Base-by-base conservation (phyloP, 2,329 filamentous ascomycete genomes). In the Cadophora gregata region DNA sequence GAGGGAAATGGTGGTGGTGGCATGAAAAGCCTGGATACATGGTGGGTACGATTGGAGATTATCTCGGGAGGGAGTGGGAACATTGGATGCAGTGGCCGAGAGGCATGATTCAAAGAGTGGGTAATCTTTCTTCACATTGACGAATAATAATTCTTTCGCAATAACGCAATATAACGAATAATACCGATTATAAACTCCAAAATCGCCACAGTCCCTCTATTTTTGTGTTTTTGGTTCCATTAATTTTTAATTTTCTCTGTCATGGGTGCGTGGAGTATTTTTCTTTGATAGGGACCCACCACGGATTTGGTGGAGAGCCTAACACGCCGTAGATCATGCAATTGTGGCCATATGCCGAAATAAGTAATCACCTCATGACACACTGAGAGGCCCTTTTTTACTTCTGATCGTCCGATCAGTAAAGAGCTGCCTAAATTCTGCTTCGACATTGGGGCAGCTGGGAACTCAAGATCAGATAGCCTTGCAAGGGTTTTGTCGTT, bases 21-120 rank as follows among this genome's bases (percentile, higher is more conserved):
- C 63, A 66, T 53, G 66, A 71, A 25, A 70, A 70, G 47, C 70
- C 67, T n/a, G 63, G 27, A 14, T 72, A 67, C 53, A 72, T 72
- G 69, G 66, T 72, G 3, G 38, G 65, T 14, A 71, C 67, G 10
- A 72, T 72, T 36, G 56, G 63, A 1, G 47, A 59, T 14, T 71
- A 62, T 24, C 47, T 71, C 6, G 62, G 53, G 0, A 47, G 53
- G 5, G 59, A 63, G n/a, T 72, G 67, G 67, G 61, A 42, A 16
- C 42, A 55, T 5, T 72, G 67, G 63, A 68, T 71, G 69, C 60
- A 66, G 25, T 72, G 69, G 70, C 70, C 70, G 1, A 63, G 59
- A 29, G 31, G 38, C 21, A 67, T 67, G 53, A 42, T 67, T 42
- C 29, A 31, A 19, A 47, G 61, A 47, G 53, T 60, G 24, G 58